These are phyloP conservation scores for Lactifluus piperatus DNA, from an alignment of 768 basidiomycete genomes.

Conservation along the genomic window DNA sequence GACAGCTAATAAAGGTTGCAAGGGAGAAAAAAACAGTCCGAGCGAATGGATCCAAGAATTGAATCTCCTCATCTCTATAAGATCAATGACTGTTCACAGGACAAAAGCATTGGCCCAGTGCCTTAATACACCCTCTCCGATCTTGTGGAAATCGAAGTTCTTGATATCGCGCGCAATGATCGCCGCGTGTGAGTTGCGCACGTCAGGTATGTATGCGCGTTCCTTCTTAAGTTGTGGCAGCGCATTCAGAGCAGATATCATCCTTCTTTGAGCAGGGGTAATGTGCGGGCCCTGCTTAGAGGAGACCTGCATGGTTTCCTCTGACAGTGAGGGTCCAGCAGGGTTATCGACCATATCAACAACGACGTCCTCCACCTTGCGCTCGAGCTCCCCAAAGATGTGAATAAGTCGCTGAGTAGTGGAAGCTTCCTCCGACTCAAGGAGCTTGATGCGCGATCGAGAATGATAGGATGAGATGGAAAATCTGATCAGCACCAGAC, in stretches of 20 bases:
- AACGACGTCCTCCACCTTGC: constrained; percentile 50
- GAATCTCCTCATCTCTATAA: background rate
- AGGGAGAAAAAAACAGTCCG: no score
- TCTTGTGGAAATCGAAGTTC: constrained; percentile 45
- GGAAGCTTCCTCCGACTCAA: constrained; percentile 45
- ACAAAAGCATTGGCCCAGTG: constrained; percentile 65
- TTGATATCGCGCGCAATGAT: constrained; percentile 64
- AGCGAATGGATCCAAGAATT: background rate
- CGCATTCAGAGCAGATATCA: constrained; percentile 52
- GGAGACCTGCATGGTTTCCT: constrained; percentile 17
- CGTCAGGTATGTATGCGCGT: constrained; percentile 49
- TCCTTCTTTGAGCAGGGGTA: constrained; percentile 46
- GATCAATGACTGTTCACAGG: constrained; percentile 22
- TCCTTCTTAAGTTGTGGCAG: constrained; percentile 65
- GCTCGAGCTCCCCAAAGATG: constrained; percentile 50
- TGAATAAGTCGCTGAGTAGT: constrained; percentile 44
- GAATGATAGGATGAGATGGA: constrained; percentile 51
- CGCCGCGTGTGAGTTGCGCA: constrained; percentile 59
- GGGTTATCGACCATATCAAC: constrained; percentile 47
- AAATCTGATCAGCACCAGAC: constrained; percentile 47
- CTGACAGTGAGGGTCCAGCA: background rate
- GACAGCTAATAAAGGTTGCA: no score
- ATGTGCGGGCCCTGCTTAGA: constrained; percentile 29
- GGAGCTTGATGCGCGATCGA: constrained; percentile 49
- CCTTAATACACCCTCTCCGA: constrained; percentile 56